Base-by-base conservation (phyloP, 2,329 filamentous ascomycete species). In the Tympanopsis confertula region DNA sequence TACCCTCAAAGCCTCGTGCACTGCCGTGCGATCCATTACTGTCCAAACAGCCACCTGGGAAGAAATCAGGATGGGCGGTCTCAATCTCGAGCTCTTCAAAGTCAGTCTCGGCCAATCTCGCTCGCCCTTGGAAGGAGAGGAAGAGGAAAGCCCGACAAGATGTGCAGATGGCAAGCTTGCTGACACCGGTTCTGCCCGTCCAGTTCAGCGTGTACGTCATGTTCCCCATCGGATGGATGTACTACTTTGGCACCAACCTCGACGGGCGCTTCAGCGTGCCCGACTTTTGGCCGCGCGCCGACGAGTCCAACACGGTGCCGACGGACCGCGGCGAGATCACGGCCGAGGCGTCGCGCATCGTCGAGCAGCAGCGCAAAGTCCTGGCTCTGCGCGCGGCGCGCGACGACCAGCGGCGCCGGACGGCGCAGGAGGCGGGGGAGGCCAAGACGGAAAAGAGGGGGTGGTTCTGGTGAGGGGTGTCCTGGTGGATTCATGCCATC, bases 141-240 rank as follows among this genome's bases (percentile, higher is more conserved):
- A n/a, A n/a, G n/a, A n/a, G n/a, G n/a, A n/a, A n/a, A n/a, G n/a
- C n/a, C n/a, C n/a, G n/a, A n/a, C n/a, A n/a, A n/a, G n/a, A n/a
- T n/a, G n/a, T n/a, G n/a, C n/a, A n/a, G n/a, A n/a, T n/a, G n/a
- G n/a, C n/a, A n/a, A n/a, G n/a, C n/a, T n/a, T n/a, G n/a, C n/a
- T n/a, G n/a, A n/a, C n/a, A n/a, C n/a, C n/a, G n/a, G n/a, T n/a
- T n/a, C n/a, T n/a, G n/a, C 35, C n/a, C 20, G 5, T 32, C 39
- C 45, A 95, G 89, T 98, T 98, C 61, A 88, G 89, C 66, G 85
- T 93, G 74, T 98, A 98, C 68, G 81, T 98, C 66, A 82, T 95
- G 73, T 98, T 98, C 64, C 91, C 91, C 14, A 96, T 98, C 53
- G 87, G 86, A 50, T 88, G 89, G 69, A 98, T 98, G 91, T 96